Evolutionary conservation across 2,329 filamentous ascomycete genomes (phyloP).

Genomic region (Penicillium sp.): DNA sequence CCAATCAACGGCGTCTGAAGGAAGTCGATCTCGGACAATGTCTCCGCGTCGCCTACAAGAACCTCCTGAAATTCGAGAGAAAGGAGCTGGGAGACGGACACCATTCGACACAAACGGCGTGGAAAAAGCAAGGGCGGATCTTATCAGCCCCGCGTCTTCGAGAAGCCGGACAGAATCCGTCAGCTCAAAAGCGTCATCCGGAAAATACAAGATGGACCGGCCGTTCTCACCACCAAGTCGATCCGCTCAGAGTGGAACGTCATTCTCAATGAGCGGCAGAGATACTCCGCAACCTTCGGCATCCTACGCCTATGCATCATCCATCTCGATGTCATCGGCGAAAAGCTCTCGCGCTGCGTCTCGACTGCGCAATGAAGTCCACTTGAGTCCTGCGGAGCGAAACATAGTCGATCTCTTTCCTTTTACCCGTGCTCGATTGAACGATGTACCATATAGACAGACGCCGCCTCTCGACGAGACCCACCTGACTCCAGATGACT

Average conservation of each 20-base stretch:
- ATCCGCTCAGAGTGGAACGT: constrained; percentile 47
- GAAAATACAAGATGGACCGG: constrained; percentile 39
- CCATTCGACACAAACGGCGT: constrained; percentile 68
- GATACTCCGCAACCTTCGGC: constrained; percentile 42
- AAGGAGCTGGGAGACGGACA: constrained; percentile 69
- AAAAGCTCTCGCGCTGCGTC: constrained; percentile 57
- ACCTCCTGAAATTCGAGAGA: constrained; percentile 66
- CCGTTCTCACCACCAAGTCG: constrained; percentile 44
- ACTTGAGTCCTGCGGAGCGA: constrained; percentile 74
- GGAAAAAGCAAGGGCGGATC: constrained; percentile 65
- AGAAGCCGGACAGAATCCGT: constrained; percentile 62
- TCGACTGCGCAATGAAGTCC: constrained; percentile 75
- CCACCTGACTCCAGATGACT: constrained; percentile 70
- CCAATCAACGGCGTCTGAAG: constrained; percentile 80
- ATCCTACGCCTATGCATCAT: constrained; percentile 47
- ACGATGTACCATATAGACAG: constrained; percentile 78
- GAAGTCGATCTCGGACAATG: constrained; percentile 38
- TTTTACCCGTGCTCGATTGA: constrained; percentile 76
- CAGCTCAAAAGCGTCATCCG: constrained; percentile 58
- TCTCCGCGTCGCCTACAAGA: constrained; percentile 37
- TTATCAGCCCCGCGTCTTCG: constrained; percentile 67
- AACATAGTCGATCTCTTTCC: constrained; percentile 80
- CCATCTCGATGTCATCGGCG: constrained; percentile 51
- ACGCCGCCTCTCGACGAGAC: constrained; percentile 60
- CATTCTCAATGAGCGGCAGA: constrained; percentile 44